Evolutionary conservation across 495 filamentous ascomycete genomes (phyloP).

Genomic region (Aspergillus indologenus): DNA sequence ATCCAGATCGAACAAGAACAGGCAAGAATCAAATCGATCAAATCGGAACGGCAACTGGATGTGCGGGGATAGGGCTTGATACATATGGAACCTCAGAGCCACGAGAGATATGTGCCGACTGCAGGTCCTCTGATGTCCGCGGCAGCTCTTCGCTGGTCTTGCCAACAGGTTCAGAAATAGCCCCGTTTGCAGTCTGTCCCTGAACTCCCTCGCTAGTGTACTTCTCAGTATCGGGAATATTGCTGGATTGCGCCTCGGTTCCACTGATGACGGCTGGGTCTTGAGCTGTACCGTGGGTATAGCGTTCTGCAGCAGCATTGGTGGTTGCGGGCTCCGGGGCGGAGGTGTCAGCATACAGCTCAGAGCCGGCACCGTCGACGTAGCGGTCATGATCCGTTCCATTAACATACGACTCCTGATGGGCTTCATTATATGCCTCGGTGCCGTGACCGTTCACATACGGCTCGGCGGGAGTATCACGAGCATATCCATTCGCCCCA

Average conservation of each 20-base stretch:
- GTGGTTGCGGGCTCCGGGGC: neutral
- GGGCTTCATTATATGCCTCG: neutral
- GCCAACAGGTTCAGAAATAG: neutral
- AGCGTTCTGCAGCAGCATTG: neutral
- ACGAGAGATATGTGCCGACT: neutral
- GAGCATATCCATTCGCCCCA: neutral
- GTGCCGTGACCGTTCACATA: neutral
- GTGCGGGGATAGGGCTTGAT: neutral
- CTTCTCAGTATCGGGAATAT: neutral
- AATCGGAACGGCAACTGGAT: slow-evolving; percentile 15
- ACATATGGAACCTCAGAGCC: neutral
- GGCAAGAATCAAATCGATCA: neutral
- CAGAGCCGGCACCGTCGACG: neutral
- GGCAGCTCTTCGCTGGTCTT: neutral
- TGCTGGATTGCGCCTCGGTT: neutral
- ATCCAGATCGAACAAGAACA: neutral
- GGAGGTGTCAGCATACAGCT: neutral
- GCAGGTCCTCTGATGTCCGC: slow-evolving; percentile 1
- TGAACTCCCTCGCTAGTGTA: neutral
- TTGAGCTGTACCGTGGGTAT: neutral
- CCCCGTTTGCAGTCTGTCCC: slow-evolving; percentile 1
- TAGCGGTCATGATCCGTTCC: neutral
- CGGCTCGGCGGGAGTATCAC: neutral
- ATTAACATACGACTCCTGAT: neutral
- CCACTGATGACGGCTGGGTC: neutral